Conservation (phyloP, 495 filamentous ascomycete genomes). For the Poronia punctata region DNA sequence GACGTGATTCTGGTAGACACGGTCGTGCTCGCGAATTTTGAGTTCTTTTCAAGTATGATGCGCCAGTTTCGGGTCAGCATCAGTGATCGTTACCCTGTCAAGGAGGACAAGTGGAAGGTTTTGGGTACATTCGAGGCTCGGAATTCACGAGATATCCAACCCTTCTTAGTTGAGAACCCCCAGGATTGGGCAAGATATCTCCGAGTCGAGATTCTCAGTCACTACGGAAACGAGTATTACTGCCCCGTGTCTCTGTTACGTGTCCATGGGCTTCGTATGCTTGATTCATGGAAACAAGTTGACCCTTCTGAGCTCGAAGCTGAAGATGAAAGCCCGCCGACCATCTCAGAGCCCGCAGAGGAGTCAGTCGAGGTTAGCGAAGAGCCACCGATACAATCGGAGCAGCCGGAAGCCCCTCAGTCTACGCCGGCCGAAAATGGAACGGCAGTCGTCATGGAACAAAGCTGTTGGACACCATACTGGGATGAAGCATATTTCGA, state of each 20-base stretch:
- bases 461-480: constrained; percentile 17
- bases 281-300: constrained; percentile 81
- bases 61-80: constrained; percentile 83
- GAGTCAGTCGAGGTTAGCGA: constrained; percentile 26
- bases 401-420: constrained; percentile 23
- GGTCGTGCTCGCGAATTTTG: constrained; percentile 91
- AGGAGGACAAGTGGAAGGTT: constrained; percentile 84
- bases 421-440: constrained; percentile 22
- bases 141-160: constrained; percentile 88
- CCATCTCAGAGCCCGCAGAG: constrained; percentile 34
- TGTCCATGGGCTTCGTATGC: constrained; percentile 93
- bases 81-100: constrained; percentile 88
- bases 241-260: constrained; percentile 86
- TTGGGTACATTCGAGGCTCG: constrained; percentile 82
- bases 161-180: constrained; percentile 86
- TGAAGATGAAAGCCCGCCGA: constrained; percentile 27
- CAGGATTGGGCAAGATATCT: constrained; percentile 94
- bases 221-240: constrained; percentile 95
- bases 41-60: constrained; percentile 97
- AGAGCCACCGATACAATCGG: constrained; percentile 13
- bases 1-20: constrained; percentile 96
- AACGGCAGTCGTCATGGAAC: constrained; percentile 4
- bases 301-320: constrained; percentile 52
- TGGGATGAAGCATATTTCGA: constrained; percentile 21
- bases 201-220: constrained; percentile 81